Evolutionary conservation across 108 stramenopile genomes (phyloP).

Genomic region (Cyclotella kingstonii): DNA sequence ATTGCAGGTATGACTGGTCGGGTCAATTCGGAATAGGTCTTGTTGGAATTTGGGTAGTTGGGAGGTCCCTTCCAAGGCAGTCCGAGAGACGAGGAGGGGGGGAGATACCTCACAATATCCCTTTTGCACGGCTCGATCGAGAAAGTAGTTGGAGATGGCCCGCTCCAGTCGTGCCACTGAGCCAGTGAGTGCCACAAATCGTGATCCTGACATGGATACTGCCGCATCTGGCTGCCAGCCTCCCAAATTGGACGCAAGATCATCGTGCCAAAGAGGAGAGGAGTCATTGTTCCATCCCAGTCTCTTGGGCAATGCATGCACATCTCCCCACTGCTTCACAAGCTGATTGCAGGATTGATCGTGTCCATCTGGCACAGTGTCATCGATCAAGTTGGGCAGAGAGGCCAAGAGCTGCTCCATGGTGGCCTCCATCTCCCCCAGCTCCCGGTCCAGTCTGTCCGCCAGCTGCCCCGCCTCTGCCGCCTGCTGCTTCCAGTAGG

Average conservation of each 20-base stretch:
- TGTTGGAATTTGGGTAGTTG: slow-evolving; percentile 97
- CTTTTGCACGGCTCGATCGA: slow-evolving; percentile 73
- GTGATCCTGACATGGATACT: slow-evolving; percentile 88
- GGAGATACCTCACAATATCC: slow-evolving; percentile 93
- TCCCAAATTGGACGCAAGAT: slow-evolving; percentile 80
- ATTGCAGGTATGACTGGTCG: slow-evolving; percentile 85
- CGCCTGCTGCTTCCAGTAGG: slow-evolving; percentile 19
- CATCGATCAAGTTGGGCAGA: slow-evolving; percentile 93
- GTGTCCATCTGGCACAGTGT: slow-evolving; percentile 83
- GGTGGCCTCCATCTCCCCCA: slow-evolving; percentile 68
- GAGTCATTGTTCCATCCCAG: slow-evolving; percentile 78
- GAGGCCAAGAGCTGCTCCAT: slow-evolving; percentile 72
- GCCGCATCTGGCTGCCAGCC: slow-evolving; percentile 88
- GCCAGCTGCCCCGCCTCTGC: slow-evolving; percentile 60
- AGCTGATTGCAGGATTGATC: slow-evolving; percentile 81
- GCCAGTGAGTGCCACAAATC: slow-evolving; percentile 90
- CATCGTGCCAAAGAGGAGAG: slow-evolving; percentile 93
- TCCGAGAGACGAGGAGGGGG: slow-evolving; percentile 84
- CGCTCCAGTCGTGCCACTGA: slow-evolving; percentile 89
- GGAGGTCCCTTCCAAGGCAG: slow-evolving; percentile 91
- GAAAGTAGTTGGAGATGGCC: slow-evolving; percentile 90
- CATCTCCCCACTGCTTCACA: slow-evolving; percentile 84
- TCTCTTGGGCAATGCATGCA: slow-evolving; percentile 54
- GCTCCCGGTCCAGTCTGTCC: slow-evolving; percentile 42
- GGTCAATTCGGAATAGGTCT: slow-evolving; percentile 88